Evolutionary conservation across 257 asterid genomes (phyloP).

Genomic region (Lithospermum erythrorhizon): DNA sequence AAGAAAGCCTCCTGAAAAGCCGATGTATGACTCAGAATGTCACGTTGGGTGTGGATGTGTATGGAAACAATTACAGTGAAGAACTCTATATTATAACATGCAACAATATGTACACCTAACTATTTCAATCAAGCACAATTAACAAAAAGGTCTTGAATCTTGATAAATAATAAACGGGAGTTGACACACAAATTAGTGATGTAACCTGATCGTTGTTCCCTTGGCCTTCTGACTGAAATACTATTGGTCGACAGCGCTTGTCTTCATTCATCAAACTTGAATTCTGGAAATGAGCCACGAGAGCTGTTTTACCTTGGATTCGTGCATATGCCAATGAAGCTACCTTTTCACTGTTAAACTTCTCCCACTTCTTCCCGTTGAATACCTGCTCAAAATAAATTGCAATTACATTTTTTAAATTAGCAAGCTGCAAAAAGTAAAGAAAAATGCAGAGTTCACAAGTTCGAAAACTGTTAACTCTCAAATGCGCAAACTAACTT

Average conservation of each 20-base stretch:
- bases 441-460: too few species aligned
- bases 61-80: background rate
- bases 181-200: background rate
- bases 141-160: background rate
- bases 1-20: constrained; percentile 46
- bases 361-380: constrained; percentile 75
- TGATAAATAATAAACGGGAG: background rate
- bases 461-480: background rate
- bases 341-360: constrained; percentile 70
- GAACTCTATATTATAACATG: background rate
- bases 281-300: constrained; percentile 64
- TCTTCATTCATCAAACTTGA: constrained; percentile 84
- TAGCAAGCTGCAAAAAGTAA: background rate
- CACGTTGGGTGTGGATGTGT: constrained; percentile 1
- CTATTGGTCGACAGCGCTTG: constrained; percentile 62
- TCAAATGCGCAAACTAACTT: background rate
- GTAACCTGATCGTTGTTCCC: constrained; percentile 33
- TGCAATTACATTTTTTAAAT: background rate
- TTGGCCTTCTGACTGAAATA: constrained; percentile 34
- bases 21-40: constrained; percentile 7
- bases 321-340: constrained; percentile 75
- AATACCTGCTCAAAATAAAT: constrained; percentile 32
- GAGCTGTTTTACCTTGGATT: constrained; percentile 66
- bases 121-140: background rate
- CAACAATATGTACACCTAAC: background rate